phyloP scores from a whole-genome alignment of 345 rosid genomes.

The Anacardium occidentale region DNA sequence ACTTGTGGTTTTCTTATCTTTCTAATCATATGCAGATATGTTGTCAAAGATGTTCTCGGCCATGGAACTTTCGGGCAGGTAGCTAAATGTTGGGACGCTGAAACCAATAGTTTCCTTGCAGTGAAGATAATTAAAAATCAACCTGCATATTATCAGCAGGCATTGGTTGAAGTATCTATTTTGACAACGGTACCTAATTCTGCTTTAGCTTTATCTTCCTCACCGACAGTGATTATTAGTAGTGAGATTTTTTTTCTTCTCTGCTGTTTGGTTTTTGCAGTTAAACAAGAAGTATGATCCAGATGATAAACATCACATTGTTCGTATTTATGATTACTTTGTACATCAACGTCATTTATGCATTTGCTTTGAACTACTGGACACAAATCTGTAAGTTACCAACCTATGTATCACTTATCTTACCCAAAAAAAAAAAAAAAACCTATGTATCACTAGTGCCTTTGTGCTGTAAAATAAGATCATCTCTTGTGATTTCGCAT shows the following conservation, averaged over 20 bases:
- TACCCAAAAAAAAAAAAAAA: no score
- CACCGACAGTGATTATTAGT: neutral
- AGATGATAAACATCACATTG: conserved; percentile 96
- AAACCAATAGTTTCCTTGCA: conserved; percentile 69
- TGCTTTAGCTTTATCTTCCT: conserved; percentile 19
- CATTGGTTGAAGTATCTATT: conserved; percentile 97
- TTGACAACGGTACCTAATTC: conserved; percentile 67
- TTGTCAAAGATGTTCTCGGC: conserved; percentile 98
- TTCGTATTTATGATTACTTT: conserved; percentile 95
- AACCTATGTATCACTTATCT: conserved; percentile 7
- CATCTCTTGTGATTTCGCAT: conserved; percentile 10
- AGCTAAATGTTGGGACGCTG: conserved; percentile 93
- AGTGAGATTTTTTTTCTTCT: conserved; percentile 22
- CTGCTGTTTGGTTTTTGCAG: conserved; percentile 42
- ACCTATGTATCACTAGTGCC: conserved; percentile 5
- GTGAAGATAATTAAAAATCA: conserved; percentile 95
- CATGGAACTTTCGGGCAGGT: conserved; percentile 99
- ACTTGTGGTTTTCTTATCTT: conserved; percentile 6
- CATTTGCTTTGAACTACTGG: conserved; percentile 95
- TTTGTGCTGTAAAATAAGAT: conserved; percentile 4
- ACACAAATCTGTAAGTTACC: conserved; percentile 85
- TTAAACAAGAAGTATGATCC: conserved; percentile 97
- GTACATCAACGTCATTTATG: conserved; percentile 81
- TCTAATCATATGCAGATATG: conserved; percentile 56
- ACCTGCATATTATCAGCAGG: conserved; percentile 98